Evolutionary conservation across 345 rosid genomes (phyloP).

Genomic region (Melaleuca quinquenervia): DNA sequence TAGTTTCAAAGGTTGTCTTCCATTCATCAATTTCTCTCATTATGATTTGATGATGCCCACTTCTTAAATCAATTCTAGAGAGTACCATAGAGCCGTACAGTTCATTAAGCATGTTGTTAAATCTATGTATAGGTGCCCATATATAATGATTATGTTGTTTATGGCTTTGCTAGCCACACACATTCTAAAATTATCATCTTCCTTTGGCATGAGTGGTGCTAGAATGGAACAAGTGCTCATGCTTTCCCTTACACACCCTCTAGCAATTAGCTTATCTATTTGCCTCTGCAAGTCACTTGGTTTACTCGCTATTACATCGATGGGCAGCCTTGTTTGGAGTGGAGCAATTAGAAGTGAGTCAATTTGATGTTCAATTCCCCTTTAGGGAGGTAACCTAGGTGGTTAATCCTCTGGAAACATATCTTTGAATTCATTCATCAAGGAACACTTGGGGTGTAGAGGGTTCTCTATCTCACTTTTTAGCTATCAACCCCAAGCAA

Average conservation of each 20-base stretch:
- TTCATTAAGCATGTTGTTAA: no score
- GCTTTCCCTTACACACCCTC: not conserved
- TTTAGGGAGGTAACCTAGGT: not conserved
- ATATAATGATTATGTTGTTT: not conserved
- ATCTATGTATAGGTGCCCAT: no score
- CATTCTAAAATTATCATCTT: not conserved
- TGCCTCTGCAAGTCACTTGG: no score
- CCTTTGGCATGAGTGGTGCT: not conserved
- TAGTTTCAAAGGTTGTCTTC: not conserved
- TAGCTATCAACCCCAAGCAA: not conserved
- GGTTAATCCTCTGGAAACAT: not conserved
- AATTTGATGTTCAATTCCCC: not conserved
- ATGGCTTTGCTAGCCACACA: not conserved
- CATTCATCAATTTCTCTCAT: not conserved
- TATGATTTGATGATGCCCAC: not conserved
- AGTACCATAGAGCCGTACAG: not conserved
- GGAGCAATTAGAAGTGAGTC: not conserved
- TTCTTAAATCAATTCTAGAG: not conserved
- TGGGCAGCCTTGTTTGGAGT: not conserved
- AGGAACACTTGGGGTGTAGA: not conserved
- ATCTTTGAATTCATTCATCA: not conserved
- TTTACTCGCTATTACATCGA: not conserved
- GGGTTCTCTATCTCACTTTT: not conserved
- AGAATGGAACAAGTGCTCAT: not conserved
- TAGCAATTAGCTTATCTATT: not conserved